Conservation (phyloP, 768 basidiomycete species). For the Sistotremastrum suecicum region DNA sequence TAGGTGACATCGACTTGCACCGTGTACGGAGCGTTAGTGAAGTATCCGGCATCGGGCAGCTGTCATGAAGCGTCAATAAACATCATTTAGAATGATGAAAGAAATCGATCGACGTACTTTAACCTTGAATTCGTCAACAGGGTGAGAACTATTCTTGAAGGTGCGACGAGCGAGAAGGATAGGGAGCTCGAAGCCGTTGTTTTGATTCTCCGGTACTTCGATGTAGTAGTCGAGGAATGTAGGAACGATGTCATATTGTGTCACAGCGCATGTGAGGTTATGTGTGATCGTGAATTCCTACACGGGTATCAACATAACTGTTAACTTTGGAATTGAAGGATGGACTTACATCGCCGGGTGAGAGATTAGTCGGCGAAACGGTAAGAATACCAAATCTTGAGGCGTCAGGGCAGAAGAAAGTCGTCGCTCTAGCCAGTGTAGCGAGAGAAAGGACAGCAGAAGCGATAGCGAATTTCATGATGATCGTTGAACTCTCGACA, state of each 20-base stretch:
- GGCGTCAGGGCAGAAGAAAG: neutral
- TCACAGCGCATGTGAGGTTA: neutral
- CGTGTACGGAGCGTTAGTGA: neutral
- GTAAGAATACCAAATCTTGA: neutral
- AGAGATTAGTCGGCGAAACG: neutral
- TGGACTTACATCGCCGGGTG: neutral
- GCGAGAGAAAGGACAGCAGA: neutral
- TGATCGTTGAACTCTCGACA: no score
- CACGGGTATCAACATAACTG: neutral
- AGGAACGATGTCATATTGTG: neutral
- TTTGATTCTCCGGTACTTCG: neutral
- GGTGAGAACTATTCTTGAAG: neutral
- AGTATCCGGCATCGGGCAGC: neutral
- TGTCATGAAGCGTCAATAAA: neutral
- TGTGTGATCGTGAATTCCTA: neutral
- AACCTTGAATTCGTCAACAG: no score
- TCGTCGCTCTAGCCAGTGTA: neutral
- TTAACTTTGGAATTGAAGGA: neutral
- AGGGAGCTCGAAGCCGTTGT: slow-evolving; percentile 1
- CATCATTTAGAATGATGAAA: no score
- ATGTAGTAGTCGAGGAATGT: slow-evolving; percentile 2
- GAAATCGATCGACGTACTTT: no score
- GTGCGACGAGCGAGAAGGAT: slow-evolving; percentile 1
- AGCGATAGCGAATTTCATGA: neutral
- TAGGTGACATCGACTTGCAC: neutral